phyloP scores from a whole-genome alignment of 2,329 filamentous ascomycete species.

The Cercospora sp. region DNA sequence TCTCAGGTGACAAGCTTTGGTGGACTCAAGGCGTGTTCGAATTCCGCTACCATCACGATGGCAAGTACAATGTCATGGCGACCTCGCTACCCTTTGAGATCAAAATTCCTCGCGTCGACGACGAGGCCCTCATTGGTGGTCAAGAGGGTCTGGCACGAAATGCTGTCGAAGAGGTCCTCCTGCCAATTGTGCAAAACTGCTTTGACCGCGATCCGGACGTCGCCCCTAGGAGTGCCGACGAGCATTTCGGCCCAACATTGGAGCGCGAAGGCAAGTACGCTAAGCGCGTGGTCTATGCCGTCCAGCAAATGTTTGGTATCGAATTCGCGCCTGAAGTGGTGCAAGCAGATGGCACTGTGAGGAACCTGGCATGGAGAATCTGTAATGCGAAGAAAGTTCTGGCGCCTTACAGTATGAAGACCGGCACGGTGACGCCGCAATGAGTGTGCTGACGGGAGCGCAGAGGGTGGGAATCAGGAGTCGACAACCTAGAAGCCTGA shows the following conservation, averaged over 20 bases:
- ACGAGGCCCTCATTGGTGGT: slow-evolving; percentile 53
- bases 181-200: slow-evolving; percentile 87
- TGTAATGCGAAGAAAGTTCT: slow-evolving; percentile 94
- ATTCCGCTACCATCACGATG: slow-evolving; percentile 93
- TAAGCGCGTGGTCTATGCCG: slow-evolving; percentile 86
- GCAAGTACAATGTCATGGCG: slow-evolving; percentile 88
- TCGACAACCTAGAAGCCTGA: background rate
- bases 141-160: slow-evolving; percentile 62
- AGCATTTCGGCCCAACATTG: slow-evolving; percentile 80
- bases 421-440: slow-evolving; percentile 38
- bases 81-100: slow-evolving; percentile 94
- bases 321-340: slow-evolving; percentile 94
- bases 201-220: slow-evolving; percentile 90
- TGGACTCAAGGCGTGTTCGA: slow-evolving; percentile 97
- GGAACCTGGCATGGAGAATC: slow-evolving; percentile 89
- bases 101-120: slow-evolving; percentile 76
- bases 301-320: slow-evolving; percentile 93
- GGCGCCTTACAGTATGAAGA: slow-evolving; percentile 53
- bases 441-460: slow-evolving; percentile 8
- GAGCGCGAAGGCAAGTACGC: slow-evolving; percentile 88
- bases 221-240: slow-evolving; percentile 75
- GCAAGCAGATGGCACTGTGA: slow-evolving; percentile 84
- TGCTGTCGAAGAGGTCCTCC: slow-evolving; percentile 72
- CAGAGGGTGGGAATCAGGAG: background rate
- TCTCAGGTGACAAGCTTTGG: slow-evolving; percentile 91